Percentiles rank a stretch among this genome's conserved stretches.
Conservation (phyloP, 2,329 filamentous ascomycete species). For the Lasiodiplodia citricola region DNA sequence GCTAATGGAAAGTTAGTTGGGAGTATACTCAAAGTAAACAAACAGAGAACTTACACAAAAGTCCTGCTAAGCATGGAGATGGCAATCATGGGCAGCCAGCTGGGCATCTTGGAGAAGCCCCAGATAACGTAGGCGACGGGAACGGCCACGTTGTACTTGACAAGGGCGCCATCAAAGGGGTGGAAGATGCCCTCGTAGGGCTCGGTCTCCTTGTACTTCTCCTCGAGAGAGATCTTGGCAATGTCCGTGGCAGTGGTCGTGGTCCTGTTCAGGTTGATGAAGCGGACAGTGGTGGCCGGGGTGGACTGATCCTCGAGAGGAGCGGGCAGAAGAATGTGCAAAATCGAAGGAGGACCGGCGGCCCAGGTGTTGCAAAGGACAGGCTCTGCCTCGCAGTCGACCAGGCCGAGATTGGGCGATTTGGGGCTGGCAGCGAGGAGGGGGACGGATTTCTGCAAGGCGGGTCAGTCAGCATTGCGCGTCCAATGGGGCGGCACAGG, state of each 20-base stretch:
- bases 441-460: constrained; percentile 62
- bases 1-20: constrained; percentile 1
- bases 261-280: constrained; percentile 71
- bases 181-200: constrained; percentile 73
- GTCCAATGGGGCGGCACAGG: not conserved
- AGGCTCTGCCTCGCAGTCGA: constrained; percentile 77
- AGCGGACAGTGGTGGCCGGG: constrained; percentile 67
- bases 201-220: constrained; percentile 57
- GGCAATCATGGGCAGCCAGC: constrained; percentile 78
- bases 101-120: constrained; percentile 64
- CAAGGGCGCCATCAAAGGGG: constrained; percentile 72
- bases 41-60: constrained; percentile 70
- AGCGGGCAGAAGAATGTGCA: constrained; percentile 66
- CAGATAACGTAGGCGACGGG: constrained; percentile 72
- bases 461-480: not conserved
- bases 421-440: constrained; percentile 66
- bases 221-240: constrained; percentile 64
- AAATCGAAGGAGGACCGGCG: constrained; percentile 66
- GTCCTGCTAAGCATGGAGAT: constrained; percentile 75
- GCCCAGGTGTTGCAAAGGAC: constrained; percentile 79
- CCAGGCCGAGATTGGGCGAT: constrained; percentile 68
- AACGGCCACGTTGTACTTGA: constrained; percentile 65
- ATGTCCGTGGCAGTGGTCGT: constrained; percentile 69
- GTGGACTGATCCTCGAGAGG: constrained; percentile 67
- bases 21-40: not conserved